Evolutionary conservation across 2,329 filamentous ascomycete species (phyloP).

Genomic region (Pseudocercospora cruenta): DNA sequence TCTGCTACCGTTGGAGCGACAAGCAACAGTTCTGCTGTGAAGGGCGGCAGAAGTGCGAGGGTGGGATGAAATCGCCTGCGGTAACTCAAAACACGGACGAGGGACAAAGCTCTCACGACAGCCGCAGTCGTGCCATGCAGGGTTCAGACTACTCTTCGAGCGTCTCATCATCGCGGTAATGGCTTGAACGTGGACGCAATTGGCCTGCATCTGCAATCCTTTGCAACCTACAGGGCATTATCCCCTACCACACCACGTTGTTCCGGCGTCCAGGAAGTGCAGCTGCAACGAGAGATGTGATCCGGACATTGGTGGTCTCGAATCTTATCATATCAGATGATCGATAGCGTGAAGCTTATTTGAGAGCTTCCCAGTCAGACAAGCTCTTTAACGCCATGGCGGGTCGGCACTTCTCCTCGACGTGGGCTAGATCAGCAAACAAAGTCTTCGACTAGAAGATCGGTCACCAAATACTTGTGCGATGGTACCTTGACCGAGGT

Average conservation of each 20-base stretch:
- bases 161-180: neutral
- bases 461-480: neutral
- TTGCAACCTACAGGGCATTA: neutral
- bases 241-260: neutral
- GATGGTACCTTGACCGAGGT: neutral
- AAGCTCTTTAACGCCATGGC: neutral
- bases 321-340: slow-evolving; percentile 5
- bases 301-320: neutral
- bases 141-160: no score
- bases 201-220: neutral
- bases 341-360: neutral
- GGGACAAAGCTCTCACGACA: neutral
- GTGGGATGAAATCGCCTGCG: neutral
- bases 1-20: neutral
- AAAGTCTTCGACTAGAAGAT: slow-evolving; percentile 3
- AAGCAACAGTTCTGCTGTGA: neutral
- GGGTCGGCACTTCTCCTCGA: neutral
- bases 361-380: neutral
- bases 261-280: neutral
- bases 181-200: neutral
- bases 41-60: neutral
- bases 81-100: neutral
- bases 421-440: neutral
- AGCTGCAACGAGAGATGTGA: neutral
- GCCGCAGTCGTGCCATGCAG: neutral